These are phyloP conservation scores for Solanum aculeatissimum DNA, from an alignment of 305 asterid genomes.

Conservation along the genomic window DNA sequence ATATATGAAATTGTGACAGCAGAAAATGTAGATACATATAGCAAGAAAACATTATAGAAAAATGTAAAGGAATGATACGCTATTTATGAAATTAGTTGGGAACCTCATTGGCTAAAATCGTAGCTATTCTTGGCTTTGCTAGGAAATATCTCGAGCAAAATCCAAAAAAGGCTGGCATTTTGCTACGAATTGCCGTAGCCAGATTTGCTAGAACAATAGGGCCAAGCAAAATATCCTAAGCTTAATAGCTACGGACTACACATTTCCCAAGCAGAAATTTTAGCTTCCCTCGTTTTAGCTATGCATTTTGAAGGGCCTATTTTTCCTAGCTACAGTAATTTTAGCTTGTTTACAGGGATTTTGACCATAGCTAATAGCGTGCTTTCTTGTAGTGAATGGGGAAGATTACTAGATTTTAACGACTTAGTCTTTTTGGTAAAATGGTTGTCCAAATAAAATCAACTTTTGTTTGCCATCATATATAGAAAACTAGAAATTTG, in stretches of 20 bases:
- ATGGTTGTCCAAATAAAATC: no score
- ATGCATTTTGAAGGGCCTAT: background rate
- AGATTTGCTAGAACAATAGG: background rate
- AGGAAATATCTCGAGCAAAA: background rate
- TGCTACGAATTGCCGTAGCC: background rate
- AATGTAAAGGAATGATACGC: background rate
- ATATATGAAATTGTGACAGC: background rate
- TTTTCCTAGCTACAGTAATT: background rate
- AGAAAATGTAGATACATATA: no score
- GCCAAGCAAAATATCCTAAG: background rate
- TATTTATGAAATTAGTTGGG: background rate
- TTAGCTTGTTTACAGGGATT: background rate
- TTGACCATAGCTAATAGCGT: no score
- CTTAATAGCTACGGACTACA: background rate
- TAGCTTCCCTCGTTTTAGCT: background rate
- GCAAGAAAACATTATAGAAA: background rate
- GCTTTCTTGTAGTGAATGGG: no score
- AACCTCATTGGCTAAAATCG: background rate
- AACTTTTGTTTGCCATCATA: no score
- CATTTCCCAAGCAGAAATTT: background rate
- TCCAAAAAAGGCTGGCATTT: background rate
- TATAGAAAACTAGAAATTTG: no score
- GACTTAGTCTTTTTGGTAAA: no score
- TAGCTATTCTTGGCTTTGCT: background rate
- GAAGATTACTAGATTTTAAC: no score